phyloP scores from a whole-genome alignment of 2,329 filamentous ascomycete species.

The Pseudogymnoascus sp. region DNA sequence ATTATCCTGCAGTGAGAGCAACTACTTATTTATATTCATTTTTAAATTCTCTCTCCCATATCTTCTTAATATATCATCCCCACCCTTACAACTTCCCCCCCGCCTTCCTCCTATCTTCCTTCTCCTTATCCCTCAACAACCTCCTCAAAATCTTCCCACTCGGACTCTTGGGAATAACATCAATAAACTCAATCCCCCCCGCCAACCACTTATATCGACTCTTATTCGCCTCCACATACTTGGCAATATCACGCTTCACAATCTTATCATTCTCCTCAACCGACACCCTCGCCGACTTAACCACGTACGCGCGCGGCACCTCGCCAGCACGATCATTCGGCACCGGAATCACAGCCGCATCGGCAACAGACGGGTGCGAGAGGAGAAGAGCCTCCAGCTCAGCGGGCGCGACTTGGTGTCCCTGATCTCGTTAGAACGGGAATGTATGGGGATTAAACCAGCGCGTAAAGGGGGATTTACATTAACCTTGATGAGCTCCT shows the following conservation, averaged over 20 bases:
- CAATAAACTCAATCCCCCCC: conserved; percentile 54
- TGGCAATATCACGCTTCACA: conserved; percentile 41
- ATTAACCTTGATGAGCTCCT: conserved; percentile 72
- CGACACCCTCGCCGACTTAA: conserved; percentile 38
- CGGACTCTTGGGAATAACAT: conserved; percentile 62
- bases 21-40: not conserved
- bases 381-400: conserved; percentile 76
- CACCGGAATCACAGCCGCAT: conserved; percentile 70
- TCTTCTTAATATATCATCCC: not conserved
- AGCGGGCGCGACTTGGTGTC: conserved; percentile 73
- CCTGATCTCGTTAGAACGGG: conserved; percentile 39
- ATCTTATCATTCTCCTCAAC: conserved; percentile 50
- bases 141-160: conserved; percentile 66
- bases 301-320: conserved; percentile 60
- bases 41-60: not conserved
- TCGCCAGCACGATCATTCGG: conserved; percentile 54
- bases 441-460: not conserved
- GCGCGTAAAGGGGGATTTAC: conserved; percentile 35
- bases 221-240: conserved; percentile 57
- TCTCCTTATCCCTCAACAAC: conserved; percentile 65
- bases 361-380: conserved; percentile 63
- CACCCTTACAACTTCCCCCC: conserved; percentile 55
- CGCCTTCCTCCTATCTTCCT: conserved; percentile 52
- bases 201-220: conserved; percentile 60
- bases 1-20: not conserved